Conservation (phyloP, 805 yeast species). For the Starmerella cellae region DNA sequence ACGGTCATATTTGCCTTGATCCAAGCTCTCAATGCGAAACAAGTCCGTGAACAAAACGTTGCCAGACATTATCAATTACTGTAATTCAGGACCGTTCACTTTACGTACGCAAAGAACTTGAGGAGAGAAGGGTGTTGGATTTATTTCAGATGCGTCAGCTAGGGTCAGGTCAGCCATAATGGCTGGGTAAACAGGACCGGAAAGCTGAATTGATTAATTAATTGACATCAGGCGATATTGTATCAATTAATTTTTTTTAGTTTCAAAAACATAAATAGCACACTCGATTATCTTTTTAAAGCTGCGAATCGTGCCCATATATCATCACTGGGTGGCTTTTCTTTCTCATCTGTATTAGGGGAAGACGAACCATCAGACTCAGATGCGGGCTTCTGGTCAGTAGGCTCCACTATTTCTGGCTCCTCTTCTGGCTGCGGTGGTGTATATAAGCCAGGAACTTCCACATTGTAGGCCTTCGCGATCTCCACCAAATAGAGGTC, state of each 20-base stretch:
- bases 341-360: not conserved
- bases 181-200: no score
- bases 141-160: constrained; percentile 6
- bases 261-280: no score
- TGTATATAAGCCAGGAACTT: constrained; percentile 42
- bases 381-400: not conserved
- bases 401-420: not conserved
- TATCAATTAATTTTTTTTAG: no score
- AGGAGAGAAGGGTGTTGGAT: not conserved
- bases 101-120: not conserved
- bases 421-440: constrained; percentile 1
- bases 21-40: constrained; percentile 72
- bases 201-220: no score
- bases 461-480: constrained; percentile 64
- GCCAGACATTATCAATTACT: constrained; percentile 32
- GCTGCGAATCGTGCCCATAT: constrained; percentile 23
- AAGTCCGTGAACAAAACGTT: constrained; percentile 70
- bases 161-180: no score
- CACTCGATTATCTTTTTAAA: constrained; percentile 11
- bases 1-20: constrained; percentile 80
- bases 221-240: no score
- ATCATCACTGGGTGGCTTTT: constrained; percentile 14
- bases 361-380: not conserved
- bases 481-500: constrained; percentile 62
- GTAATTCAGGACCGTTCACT: not conserved